Percentiles rank a stretch among this genome's conserved stretches.
These are phyloP conservation scores for Alternaria burnsii DNA, from an alignment of 2,329 filamentous ascomycete genomes.

Conservation along the genomic window DNA sequence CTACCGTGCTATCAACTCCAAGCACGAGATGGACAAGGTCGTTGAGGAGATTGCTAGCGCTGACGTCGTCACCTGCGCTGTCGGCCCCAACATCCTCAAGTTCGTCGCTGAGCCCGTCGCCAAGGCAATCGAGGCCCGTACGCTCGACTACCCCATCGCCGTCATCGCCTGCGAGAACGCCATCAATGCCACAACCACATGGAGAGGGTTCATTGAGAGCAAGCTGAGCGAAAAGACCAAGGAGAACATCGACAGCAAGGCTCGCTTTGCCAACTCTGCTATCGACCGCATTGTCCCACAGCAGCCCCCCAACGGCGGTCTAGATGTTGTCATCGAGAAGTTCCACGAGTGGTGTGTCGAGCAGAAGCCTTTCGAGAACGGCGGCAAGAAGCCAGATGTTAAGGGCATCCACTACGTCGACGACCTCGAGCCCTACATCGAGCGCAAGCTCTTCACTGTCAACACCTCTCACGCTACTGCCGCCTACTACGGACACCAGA, in stretches of 20 bases:
- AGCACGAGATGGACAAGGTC: constrained; percentile 80
- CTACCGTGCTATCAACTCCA: constrained; percentile 97
- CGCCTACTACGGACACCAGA: constrained; percentile 92
- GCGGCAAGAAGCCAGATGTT: constrained; percentile 74
- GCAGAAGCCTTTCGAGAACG: constrained; percentile 76
- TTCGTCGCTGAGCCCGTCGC: constrained; percentile 96
- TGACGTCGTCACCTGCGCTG: constrained; percentile 93
- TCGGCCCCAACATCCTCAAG: constrained; percentile 93
- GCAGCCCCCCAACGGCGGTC: constrained; percentile 78
- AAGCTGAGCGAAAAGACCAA: constrained; percentile 76
- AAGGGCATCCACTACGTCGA: constrained; percentile 93
- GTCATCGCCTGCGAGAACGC: constrained; percentile 99
- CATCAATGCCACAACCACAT: constrained; percentile 90
- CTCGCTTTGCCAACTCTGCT: constrained; percentile 94
- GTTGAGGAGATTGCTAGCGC: constrained; percentile 86
- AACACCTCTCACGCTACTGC: constrained; percentile 98
- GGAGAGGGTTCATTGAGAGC: constrained; percentile 79
- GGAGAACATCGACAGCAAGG: constrained; percentile 73
- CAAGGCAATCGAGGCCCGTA: constrained; percentile 85
- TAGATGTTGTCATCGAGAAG: constrained; percentile 95
- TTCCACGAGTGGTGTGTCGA: constrained; percentile 99
- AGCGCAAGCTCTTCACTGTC: constrained; percentile 99
- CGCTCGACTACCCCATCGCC: constrained; percentile 72
- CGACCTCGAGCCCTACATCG: constrained; percentile 91
- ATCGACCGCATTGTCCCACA: constrained; percentile 98